Evolutionary conservation across 257 asterid species (phyloP).

Genomic region (Parsonsia alboflavescens): DNA sequence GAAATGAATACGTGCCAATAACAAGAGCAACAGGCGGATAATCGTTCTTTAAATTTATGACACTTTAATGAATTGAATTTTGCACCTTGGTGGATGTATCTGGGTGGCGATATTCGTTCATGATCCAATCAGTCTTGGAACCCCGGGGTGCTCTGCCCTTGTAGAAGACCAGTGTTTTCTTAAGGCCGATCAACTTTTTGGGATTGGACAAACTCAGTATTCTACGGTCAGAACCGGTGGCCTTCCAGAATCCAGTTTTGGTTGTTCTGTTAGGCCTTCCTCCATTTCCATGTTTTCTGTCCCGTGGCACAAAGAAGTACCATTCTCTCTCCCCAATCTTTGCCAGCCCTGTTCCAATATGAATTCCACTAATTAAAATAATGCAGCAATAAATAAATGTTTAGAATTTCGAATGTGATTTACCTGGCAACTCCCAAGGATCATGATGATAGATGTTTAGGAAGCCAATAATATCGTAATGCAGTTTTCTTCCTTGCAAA

Average conservation of each 20-base stretch:
- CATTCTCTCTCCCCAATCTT: conserved; percentile 78
- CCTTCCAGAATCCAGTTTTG: conserved; percentile 65
- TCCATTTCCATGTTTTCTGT: conserved; percentile 58
- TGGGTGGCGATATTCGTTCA: conserved; percentile 74
- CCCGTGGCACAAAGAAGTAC: conserved; percentile 64
- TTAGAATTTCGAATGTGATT: background rate
- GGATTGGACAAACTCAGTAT: conserved; percentile 39
- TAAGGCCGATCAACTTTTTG: conserved; percentile 45
- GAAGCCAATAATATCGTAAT: conserved; percentile 46
- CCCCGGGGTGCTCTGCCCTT: conserved; percentile 77
- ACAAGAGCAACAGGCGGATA: no score
- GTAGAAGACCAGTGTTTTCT: conserved; percentile 66
- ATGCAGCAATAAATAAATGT: no score
- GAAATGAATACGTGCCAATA: background rate
- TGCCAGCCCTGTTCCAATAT: conserved; percentile 37
- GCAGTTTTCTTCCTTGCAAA: conserved; percentile 28
- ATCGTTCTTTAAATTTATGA: no score
- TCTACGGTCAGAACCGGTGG: conserved; percentile 66
- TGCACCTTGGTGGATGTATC: conserved; percentile 37
- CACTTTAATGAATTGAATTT: background rate
- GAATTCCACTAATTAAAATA: no score
- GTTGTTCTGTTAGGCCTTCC: conserved; percentile 76
- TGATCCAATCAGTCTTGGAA: conserved; percentile 69
- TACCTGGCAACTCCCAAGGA: conserved; percentile 71
- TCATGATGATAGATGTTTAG: conserved; percentile 57